A percentile compares a stretch with the other conserved stretches of the same genome.
Evolutionary conservation across 208 protist species (phyloP).

Genomic region (Acanthamoeba sp.): DNA sequence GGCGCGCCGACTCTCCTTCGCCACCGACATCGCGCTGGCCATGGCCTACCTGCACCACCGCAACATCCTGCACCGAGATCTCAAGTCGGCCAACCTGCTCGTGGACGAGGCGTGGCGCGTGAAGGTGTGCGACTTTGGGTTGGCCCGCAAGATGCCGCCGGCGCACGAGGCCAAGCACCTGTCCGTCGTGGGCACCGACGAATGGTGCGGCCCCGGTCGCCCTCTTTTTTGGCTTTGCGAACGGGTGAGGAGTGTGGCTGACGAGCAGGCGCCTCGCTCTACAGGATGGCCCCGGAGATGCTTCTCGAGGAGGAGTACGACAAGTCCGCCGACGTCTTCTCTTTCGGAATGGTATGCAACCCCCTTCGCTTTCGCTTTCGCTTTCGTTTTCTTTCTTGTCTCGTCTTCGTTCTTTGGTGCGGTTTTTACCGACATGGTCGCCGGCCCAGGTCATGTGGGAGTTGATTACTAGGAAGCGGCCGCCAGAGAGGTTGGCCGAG

Average conservation of each 20-base stretch:
- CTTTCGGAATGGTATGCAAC: constrained; percentile 30
- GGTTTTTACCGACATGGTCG: too few species aligned
- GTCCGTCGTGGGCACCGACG: constrained; percentile 26
- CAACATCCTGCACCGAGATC: constrained; percentile 56
- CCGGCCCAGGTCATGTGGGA: constrained; percentile 34
- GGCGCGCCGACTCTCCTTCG: constrained; percentile 1
- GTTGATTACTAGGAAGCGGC: constrained; percentile 22
- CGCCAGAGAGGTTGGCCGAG: not conserved
- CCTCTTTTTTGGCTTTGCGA: too few species aligned
- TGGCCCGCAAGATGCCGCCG: not conserved
- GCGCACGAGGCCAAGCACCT: not conserved
- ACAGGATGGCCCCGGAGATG: constrained; percentile 30
- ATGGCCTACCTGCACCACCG: constrained; percentile 65
- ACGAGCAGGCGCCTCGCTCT: not conserved
- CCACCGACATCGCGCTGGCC: constrained; percentile 30
- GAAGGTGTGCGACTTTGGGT: constrained; percentile 67
- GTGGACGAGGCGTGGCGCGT: constrained; percentile 31
- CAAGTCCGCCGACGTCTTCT: constrained; percentile 14
- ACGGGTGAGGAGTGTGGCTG: not conserved
- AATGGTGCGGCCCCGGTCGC: not conserved
- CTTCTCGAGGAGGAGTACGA: constrained; percentile 2
- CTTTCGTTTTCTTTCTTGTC: not conserved
- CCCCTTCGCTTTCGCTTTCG: not conserved
- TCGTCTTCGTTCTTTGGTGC: not conserved
- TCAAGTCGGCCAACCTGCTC: constrained; percentile 58